Conservation (phyloP, 192 early-diverging fungal genomes). For the Entomortierella beljakovae region DNA sequence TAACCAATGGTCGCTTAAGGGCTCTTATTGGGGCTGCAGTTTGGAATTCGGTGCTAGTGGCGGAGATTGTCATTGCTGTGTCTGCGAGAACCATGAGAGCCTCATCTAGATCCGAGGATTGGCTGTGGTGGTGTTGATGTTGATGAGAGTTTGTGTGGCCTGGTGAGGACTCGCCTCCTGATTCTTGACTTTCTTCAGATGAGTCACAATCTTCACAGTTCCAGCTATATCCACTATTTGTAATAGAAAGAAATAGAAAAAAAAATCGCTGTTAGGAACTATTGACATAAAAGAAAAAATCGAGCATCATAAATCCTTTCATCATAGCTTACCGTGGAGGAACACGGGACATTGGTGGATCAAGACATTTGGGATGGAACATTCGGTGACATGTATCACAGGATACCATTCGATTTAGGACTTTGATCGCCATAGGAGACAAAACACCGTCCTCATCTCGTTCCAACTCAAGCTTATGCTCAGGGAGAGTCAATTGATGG, state of each 20-base stretch:
- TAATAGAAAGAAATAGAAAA: not conserved
- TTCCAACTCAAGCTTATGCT: slow-evolving; percentile 40
- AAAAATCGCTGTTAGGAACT: not conserved
- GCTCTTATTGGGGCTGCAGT: not conserved
- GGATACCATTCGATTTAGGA: slow-evolving; percentile 43
- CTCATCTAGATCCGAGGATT: slow-evolving; percentile 43
- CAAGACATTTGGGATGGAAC: slow-evolving; percentile 51
- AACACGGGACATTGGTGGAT: slow-evolving; percentile 46
- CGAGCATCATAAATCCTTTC: not conserved
- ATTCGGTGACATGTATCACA: slow-evolving; percentile 45
- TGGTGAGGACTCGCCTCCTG: slow-evolving; percentile 22
- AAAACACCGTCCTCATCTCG: slow-evolving; percentile 30
- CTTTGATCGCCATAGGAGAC: slow-evolving; percentile 45
- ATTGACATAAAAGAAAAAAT: not conserved
- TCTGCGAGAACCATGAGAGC: slow-evolving; percentile 51
- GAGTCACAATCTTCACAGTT: slow-evolving; percentile 54
- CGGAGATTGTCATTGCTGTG: slow-evolving; percentile 43
- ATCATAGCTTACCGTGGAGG: slow-evolving; percentile 44
- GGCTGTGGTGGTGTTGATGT: slow-evolving; percentile 27
- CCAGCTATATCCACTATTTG: slow-evolving; percentile 52
- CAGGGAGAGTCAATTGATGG: slow-evolving; percentile 48
- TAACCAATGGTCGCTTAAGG: slow-evolving; percentile 10
- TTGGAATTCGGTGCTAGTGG: not conserved
- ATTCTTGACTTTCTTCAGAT: slow-evolving; percentile 38
- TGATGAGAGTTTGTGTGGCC: not conserved